These are phyloP conservation scores for Ogataea ganodermae DNA, from an alignment of 805 yeast genomes.

Conservation along the genomic window DNA sequence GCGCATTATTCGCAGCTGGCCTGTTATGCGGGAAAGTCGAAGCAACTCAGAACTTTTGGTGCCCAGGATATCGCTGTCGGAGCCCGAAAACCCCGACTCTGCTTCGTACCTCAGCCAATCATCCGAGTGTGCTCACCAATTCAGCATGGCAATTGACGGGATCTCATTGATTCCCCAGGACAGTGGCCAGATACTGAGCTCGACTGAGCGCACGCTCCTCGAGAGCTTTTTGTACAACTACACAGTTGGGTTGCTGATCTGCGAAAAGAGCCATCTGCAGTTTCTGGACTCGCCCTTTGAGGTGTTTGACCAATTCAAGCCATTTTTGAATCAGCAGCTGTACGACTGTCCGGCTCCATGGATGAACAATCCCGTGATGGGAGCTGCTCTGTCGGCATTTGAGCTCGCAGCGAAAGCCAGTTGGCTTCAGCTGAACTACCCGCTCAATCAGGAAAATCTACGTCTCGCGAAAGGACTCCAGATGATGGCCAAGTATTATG, in stretches of 20 bases:
- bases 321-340: conserved; percentile 36
- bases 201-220: conserved; percentile 37
- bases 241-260: conserved; percentile 36
- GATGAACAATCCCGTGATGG: conserved; percentile 44
- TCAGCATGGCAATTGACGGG: conserved; percentile 2
- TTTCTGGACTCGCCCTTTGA: conserved; percentile 43
- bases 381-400: conserved; percentile 39
- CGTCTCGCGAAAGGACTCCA: conserved; percentile 11
- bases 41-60: background rate
- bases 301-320: conserved; percentile 35
- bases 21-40: conserved; percentile 7
- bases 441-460: conserved; percentile 7
- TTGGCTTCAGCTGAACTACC: conserved; percentile 33
- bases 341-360: conserved; percentile 35
- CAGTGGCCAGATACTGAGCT: background rate
- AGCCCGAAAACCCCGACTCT: background rate
- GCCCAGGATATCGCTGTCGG: background rate
- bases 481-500: conserved; percentile 17
- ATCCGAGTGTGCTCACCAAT: background rate
- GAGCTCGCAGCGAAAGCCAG: conserved; percentile 39
- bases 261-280: conserved; percentile 29
- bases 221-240: conserved; percentile 49
- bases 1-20: conserved; percentile 34
- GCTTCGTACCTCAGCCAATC: background rate
- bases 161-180: conserved; percentile 1